Evolutionary conservation across 768 basidiomycete genomes (phyloP).

Genomic region (Macrolepiota albuminosa): DNA sequence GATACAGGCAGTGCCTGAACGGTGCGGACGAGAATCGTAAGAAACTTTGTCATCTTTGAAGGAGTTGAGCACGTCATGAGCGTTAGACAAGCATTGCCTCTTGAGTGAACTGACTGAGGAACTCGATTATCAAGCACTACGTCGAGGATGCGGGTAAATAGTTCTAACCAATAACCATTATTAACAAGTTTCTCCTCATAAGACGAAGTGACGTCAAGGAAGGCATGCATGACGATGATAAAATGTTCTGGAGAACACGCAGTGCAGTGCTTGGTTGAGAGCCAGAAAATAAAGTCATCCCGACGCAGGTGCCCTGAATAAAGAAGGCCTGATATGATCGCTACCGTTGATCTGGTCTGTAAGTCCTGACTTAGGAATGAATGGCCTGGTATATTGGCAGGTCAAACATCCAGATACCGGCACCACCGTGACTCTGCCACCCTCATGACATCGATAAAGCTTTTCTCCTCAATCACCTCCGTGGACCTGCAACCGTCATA

Average conservation of each 20-base stretch:
- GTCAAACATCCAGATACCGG: conserved; percentile 16
- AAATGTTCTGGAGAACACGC: conserved; percentile 24
- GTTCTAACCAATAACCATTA: conserved; percentile 23
- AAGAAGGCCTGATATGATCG: conserved; percentile 37
- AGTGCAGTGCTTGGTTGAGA: conserved; percentile 25
- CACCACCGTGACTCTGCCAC: conserved; percentile 30
- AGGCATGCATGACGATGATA: conserved; percentile 37
- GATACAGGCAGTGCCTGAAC: conserved; percentile 22
- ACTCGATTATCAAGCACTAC: conserved; percentile 12
- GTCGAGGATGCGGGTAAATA: conserved; percentile 23
- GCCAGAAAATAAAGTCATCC: conserved; percentile 33
- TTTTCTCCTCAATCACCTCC: conserved; percentile 10
- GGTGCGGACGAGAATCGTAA: conserved; percentile 20
- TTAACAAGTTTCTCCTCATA: conserved; percentile 10
- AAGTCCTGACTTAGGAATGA: conserved; percentile 34
- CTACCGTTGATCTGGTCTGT: conserved; percentile 41
- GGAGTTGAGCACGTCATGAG: conserved; percentile 24
- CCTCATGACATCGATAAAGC: conserved; percentile 18
- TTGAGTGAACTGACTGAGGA: conserved; percentile 12
- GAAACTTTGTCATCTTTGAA: conserved; percentile 15
- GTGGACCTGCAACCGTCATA: conserved; percentile 22
- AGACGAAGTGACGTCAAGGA: conserved; percentile 36
- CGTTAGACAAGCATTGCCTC: conserved; percentile 23
- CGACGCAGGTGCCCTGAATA: conserved; percentile 31
- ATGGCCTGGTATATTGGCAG: conserved; percentile 22